Conservation (phyloP, 306 rosid genomes). For the Prunus fruticosa region DNA sequence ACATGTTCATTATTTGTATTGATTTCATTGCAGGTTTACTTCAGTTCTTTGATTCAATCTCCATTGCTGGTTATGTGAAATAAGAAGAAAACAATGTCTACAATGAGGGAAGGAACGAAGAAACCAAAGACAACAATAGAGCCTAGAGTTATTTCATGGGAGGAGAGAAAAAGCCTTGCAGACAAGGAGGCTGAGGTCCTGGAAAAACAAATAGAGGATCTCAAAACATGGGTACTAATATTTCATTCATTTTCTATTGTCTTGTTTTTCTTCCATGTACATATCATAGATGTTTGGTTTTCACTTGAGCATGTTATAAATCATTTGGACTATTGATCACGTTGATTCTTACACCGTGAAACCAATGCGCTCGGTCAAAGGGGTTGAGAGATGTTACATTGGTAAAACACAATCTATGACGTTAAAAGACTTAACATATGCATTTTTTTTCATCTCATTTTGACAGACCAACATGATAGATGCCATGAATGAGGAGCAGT, state of each 20-base stretch:
- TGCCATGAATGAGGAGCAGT: constrained; percentile 26
- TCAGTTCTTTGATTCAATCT: not conserved
- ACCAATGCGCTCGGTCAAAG: not conserved
- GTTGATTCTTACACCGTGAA: not conserved
- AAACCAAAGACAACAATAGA: not conserved
- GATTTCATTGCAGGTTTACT: not conserved
- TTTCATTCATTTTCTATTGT: not conserved
- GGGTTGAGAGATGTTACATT: too few relatives aligned
- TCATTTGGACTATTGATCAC: not conserved
- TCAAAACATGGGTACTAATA: constrained; percentile 23
- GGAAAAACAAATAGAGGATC: constrained; percentile 29
- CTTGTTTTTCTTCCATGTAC: not conserved
- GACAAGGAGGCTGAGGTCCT: constrained; percentile 25
- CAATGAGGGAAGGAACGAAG: constrained; percentile 10
- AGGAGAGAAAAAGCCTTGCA: constrained; percentile 25
- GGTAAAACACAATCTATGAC: not conserved
- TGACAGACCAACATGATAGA: constrained; percentile 33
- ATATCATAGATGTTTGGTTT: not conserved
- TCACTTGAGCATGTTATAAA: not conserved
- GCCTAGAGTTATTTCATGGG: constrained; percentile 15
- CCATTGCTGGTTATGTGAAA: not conserved
- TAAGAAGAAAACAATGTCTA: constrained; percentile 8
- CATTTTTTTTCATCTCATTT: not conserved
- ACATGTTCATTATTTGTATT: not conserved
- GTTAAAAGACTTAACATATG: not conserved